Evolutionary conservation across 164 flowering plant genomes (phyloP).

Genomic region (Paratinospora sagittata): DNA sequence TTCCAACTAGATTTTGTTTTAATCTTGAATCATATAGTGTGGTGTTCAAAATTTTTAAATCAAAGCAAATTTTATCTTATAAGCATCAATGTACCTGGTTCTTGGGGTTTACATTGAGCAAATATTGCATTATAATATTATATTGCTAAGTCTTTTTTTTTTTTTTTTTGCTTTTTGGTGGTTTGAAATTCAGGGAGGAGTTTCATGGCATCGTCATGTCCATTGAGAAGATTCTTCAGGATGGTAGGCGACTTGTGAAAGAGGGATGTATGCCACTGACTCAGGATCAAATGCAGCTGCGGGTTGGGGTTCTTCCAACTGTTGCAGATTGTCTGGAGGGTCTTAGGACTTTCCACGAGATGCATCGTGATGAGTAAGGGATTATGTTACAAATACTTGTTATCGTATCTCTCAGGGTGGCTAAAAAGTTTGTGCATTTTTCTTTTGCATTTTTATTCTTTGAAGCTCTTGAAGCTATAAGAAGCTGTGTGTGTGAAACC

Average conservation of each 20-base stretch:
- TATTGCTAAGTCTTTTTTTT: not conserved
- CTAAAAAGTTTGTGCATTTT: too few relatives aligned
- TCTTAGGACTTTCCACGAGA: conserved; percentile 55
- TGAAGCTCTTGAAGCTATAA: not conserved
- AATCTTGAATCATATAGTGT: not conserved
- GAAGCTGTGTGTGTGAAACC: too few relatives aligned
- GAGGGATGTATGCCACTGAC: conserved; percentile 39
- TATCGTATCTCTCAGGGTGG: too few relatives aligned
- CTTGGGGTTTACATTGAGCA: too few relatives aligned
- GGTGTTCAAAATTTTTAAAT: not conserved
- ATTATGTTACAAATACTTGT: not conserved
- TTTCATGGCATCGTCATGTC: conserved; percentile 44
- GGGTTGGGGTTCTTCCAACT: conserved; percentile 61
- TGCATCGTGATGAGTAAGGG: conserved; percentile 76
- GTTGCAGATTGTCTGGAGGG: conserved; percentile 68
- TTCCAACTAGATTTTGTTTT: not conserved
- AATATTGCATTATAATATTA: too few relatives aligned
- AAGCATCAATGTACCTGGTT: not conserved
- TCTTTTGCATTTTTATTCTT: too few relatives aligned
- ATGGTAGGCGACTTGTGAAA: conserved; percentile 54
- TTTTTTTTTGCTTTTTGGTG: too few relatives aligned
- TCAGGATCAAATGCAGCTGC: conserved; percentile 46
- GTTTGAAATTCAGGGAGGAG: conserved; percentile 45
- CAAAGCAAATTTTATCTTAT: not conserved
- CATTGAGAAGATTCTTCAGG: conserved; percentile 56